phyloP scores from a whole-genome alignment of 352 stramenopile species.

The Phytopythium boreale region DNA sequence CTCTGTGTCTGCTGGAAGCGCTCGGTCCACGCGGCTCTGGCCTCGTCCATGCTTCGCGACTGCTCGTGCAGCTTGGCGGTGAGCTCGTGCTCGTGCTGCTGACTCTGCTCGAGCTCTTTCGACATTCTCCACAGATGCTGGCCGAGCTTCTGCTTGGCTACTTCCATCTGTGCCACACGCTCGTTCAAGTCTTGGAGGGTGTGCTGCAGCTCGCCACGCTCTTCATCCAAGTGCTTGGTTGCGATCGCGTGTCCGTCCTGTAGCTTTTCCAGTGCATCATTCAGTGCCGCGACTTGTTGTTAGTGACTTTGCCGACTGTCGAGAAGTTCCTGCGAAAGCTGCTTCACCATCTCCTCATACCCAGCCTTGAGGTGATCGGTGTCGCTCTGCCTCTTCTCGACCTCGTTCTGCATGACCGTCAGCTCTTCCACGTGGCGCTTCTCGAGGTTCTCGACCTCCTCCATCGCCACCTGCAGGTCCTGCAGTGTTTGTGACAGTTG shows the following conservation, averaged over 20 bases:
- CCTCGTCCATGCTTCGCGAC: neutral
- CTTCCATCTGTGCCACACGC: slow-evolving; percentile 11
- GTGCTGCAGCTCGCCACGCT: neutral
- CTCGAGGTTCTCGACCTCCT: slow-evolving; percentile 27
- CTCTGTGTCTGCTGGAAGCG: slow-evolving; percentile 39
- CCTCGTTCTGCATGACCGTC: slow-evolving; percentile 58
- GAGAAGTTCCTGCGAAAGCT: slow-evolving; percentile 29
- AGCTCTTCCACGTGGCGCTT: slow-evolving; percentile 46
- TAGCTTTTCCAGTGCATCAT: slow-evolving; percentile 21
- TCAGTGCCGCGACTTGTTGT: slow-evolving; percentile 13
- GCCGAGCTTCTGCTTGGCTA: slow-evolving; percentile 50
- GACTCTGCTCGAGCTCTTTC: slow-evolving; percentile 34
- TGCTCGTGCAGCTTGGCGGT: slow-evolving; percentile 21
- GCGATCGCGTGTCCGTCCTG: slow-evolving; percentile 14
- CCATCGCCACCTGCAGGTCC: slow-evolving; percentile 29
- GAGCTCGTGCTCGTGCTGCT: slow-evolving; percentile 44
- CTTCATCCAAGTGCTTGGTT: slow-evolving; percentile 10
- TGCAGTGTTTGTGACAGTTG: slow-evolving; percentile 34
- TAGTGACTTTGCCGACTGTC: slow-evolving; percentile 24
- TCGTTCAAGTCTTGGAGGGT: slow-evolving; percentile 1
- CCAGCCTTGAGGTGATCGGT: slow-evolving; percentile 30
- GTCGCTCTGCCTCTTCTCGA: slow-evolving; percentile 36
- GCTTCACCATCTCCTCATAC: slow-evolving; percentile 29
- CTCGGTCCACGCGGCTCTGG: slow-evolving; percentile 15
- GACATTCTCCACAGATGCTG: slow-evolving; percentile 62